Base-by-base conservation (phyloP, 2,329 filamentous ascomycete species). In the Hysterium pulicare region DNA sequence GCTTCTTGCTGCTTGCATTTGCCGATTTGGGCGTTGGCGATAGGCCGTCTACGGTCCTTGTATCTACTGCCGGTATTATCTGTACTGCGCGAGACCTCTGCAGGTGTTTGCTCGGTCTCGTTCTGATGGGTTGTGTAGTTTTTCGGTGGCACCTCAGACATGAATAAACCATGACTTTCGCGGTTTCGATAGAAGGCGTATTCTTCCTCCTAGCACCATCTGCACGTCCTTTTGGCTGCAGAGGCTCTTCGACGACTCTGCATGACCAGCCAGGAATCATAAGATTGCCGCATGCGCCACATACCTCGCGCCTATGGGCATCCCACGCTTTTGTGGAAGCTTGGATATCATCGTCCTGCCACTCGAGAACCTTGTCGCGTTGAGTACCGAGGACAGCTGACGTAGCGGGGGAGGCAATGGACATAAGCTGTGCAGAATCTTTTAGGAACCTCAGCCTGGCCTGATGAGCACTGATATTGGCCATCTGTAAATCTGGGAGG, bases 1-100 rank as follows among this genome's bases (percentile, higher is more conserved):
- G 66, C 52, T 77, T 77, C 59, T 78, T 79, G 64, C 75, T 79
- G 61, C 57, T 66, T 24, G 61, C 55, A 41, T 64, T 77, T 11
- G 69, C 62, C 33, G 74, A 57, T 47, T 62, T 65, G 20, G 37
- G 37, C 5, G 46, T 42, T 19, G 52, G 35, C 30, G 52, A 56
- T 33, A 33, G 42, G 7, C 42, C 40, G 11, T 51, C 48, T 24
- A 56, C 43, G 10, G 40, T 44, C n/a, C 35, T 34, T 17, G 39
- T 22, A 33, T 36, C 34, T 19, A 15, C 20, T 40, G 39, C 31
- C 11, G 41, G 26, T n/a, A 17, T 24, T 23, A 8, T 5, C 15
- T 10, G 13, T 15, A 9, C 13, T 13, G 31, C 4, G 15, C 26
- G 24, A 33, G 10, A 36, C 9, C 40, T 54, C 20, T 49, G 52